Base-by-base conservation (phyloP, 768 basidiomycete species). In the Suillus ampliporus region DNA sequence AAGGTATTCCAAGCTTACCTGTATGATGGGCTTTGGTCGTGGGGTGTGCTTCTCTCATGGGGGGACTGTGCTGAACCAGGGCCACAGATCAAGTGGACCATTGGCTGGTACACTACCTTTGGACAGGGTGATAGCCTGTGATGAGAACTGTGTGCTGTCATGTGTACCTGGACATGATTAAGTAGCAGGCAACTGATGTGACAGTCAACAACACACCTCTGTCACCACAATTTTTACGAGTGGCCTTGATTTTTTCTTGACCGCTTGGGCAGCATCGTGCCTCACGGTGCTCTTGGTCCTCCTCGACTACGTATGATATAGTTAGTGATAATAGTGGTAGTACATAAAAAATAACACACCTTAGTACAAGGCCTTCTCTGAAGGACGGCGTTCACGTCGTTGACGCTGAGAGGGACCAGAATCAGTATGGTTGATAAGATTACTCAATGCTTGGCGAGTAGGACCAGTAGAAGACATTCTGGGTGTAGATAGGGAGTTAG, bases 391-490 rank as follows among this genome's bases (percentile, higher is more conserved):
- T 23, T 43, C 40, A 26, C 23, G 21, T 5, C 13, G 57, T 38
- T 43, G 38, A 23, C 5, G 40, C 23, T 57, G 38, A 21, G 23
- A 28, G 19, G 38, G 14, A 26, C 4, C 28, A 10, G 38, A 34
- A 31, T 37, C 56, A 57, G 37, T 21, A 4, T 34, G 19, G n/a
- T 57, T 57, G 40, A 57, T 26, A 14, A 41, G 5, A n/a, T 23
- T 57, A n/a, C 35, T 38, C 34, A 57, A 37, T 1, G 35, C 37
- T 26, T 38, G 56, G 15, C 38, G 56, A 43, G 56, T 34, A 13
- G 56, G 57, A 43, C 14, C 35, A 11, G 43, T 43, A 14, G 40
- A 57, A 37, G 56, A 41, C 56, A 57, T 57, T 31, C 23, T 35
- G 17, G 21, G 9, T 17, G n/a, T n/a, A n/a, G n/a, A n/a, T n/a